phyloP scores from a whole-genome alignment of 176 grass and related monocot genomes.

The Thalia dealbata region DNA sequence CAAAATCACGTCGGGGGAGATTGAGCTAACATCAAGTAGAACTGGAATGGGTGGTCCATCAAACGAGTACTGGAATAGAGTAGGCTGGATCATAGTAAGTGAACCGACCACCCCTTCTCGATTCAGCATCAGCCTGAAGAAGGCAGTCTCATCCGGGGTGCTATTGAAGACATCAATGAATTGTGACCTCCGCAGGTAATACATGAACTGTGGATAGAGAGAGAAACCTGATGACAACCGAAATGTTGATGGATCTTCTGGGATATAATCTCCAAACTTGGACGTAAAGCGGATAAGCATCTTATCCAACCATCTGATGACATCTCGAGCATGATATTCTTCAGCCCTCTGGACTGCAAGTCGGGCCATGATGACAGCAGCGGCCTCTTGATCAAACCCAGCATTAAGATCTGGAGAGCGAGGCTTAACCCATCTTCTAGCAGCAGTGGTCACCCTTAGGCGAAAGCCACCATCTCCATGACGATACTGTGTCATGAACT shows the following conservation, averaged over 20 bases:
- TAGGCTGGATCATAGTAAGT: slow-evolving; percentile 97
- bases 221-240: slow-evolving; percentile 80
- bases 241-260: slow-evolving; percentile 95
- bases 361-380: slow-evolving; percentile 82
- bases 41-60: slow-evolving; percentile 96
- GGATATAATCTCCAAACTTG: slow-evolving; percentile 88
- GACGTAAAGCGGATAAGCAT: slow-evolving; percentile 98
- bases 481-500: slow-evolving; percentile 88
- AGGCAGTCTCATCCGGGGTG: slow-evolving; percentile 89
- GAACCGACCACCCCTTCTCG: slow-evolving; percentile 83
- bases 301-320: slow-evolving; percentile 96
- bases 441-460: slow-evolving; percentile 81
- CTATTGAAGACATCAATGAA: slow-evolving; percentile 99
- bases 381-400: slow-evolving; percentile 96
- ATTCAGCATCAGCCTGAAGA: slow-evolving; percentile 94
- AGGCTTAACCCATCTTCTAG: slow-evolving; percentile 76
- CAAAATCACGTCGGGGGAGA: slow-evolving; percentile 93
- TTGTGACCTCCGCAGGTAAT: slow-evolving; percentile 87
- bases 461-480: slow-evolving; percentile 65
- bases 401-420: slow-evolving; percentile 64
- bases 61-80: slow-evolving; percentile 93
- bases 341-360: slow-evolving; percentile 81
- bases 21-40: slow-evolving; percentile 81
- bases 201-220: slow-evolving; percentile 93
- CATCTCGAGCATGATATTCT: slow-evolving; percentile 72